phyloP scores from a whole-genome alignment of 1,284 basidiomycete species.

The Ceraceosorus guamensis region DNA sequence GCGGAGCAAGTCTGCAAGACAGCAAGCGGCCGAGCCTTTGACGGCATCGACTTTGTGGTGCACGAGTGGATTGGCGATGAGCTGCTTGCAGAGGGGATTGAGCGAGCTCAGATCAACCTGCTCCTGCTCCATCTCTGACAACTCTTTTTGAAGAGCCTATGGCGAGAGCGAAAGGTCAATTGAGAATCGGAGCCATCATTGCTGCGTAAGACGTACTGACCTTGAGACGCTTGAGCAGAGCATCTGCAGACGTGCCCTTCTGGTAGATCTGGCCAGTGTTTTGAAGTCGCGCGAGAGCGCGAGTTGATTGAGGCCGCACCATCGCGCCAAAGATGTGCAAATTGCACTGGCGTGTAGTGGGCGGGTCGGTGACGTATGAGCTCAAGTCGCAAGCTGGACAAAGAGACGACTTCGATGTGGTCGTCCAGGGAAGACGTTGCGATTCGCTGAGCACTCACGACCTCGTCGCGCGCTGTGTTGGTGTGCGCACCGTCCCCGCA shows the following conservation, averaged over 20 bases:
- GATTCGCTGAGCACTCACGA: too few species aligned
- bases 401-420: too few species aligned
- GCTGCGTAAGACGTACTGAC: constrained; percentile 12
- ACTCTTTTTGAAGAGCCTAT: constrained; percentile 64
- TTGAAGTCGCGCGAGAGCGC: neutral
- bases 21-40: constrained; percentile 86
- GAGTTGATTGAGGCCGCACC: neutral
- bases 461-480: too few species aligned
- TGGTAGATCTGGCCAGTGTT: neutral
- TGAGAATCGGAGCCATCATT: constrained; percentile 8
- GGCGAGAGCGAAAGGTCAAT: constrained; percentile 1
- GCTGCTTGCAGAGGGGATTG: constrained; percentile 64
- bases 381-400: too few species aligned
- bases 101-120: constrained; percentile 68
- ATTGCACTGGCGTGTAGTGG: too few species aligned
- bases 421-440: too few species aligned
- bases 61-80: constrained; percentile 70
- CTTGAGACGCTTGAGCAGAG: constrained; percentile 27
- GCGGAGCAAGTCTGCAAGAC: constrained; percentile 83
- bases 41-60: constrained; percentile 90
- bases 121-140: constrained; percentile 81
- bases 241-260: constrained; percentile 28
- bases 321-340: too few species aligned
- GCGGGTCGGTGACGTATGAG: too few species aligned
- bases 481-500: too few species aligned